Base-by-base conservation (phyloP, 805 yeast genomes). In the Candida germanica region DNA sequence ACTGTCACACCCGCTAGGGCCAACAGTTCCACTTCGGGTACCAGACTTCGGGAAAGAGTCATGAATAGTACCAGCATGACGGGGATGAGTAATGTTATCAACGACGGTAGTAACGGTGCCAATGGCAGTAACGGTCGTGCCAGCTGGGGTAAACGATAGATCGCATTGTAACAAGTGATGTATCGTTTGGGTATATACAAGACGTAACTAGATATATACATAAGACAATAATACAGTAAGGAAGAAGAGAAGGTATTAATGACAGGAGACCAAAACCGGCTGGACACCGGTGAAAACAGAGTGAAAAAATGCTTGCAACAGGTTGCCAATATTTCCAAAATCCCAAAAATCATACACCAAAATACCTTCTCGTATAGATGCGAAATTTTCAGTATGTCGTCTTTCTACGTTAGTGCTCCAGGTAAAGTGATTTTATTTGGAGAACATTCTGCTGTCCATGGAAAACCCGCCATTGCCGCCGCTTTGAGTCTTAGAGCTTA, bases 341-440 rank as follows among this genome's bases (percentile, higher is more conserved):
- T n/a, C n/a, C n/a, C n/a, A n/a, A n/a, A n/a, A n/a, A n/a, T n/a
- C n/a, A n/a, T n/a, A n/a, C n/a, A n/a, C n/a, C n/a, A 21, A 20
- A 27, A n/a, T n/a, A n/a, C n/a, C n/a, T n/a, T n/a, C n/a, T n/a
- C n/a, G n/a, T n/a, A n/a, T n/a, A n/a, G n/a, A n/a, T n/a, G n/a
- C n/a, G n/a, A n/a, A n/a, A n/a, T n/a, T n/a, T n/a, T n/a, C n/a
- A n/a, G n/a, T n/a, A n/a, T n/a, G n/a, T n/a, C n/a, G 25, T 33
- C 46, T 9, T 87, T 89, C 57, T 61, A 78, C 33, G 86, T 87
- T 2, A 85, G 96, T 36, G 93, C 98, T 1, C 98, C 98, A 0
- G 98, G 98, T 3, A 93, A 93, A 54, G 95, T 88, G 29, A 93
- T 93, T 49, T 71, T 93, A 23, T 93, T 89, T 58, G 98, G 98